Evolutionary conservation across 225 moss, liverwort and hornwort genomes (phyloP).

Genomic region (Pseudoscleropodium purum): DNA sequence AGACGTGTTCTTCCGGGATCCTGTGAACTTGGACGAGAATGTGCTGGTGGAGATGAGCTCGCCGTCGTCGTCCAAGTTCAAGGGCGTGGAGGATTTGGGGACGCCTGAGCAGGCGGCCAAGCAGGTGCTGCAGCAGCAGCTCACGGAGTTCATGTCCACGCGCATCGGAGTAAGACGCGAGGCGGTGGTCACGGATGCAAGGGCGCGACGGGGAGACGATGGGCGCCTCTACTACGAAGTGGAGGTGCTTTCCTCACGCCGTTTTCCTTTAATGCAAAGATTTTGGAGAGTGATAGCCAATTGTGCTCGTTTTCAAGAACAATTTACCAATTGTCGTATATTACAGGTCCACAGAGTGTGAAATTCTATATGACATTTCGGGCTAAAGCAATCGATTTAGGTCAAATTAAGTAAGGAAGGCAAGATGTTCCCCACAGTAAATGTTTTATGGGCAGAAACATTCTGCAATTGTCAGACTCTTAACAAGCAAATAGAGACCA

Average conservation of each 20-base stretch:
- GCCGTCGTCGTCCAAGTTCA: slow-evolving; percentile 83
- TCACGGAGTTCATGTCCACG: slow-evolving; percentile 97
- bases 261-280: neutral
- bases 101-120: slow-evolving; percentile 73
- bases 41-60: slow-evolving; percentile 90
- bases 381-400: neutral
- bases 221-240: slow-evolving; percentile 93
- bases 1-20: slow-evolving; percentile 87
- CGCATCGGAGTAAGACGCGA: slow-evolving; percentile 85
- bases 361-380: neutral
- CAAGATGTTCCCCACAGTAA: neutral
- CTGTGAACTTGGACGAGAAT: slow-evolving; percentile 90
- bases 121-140: slow-evolving; percentile 79
- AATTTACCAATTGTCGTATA: neutral
- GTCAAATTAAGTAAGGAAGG: neutral
- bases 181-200: slow-evolving; percentile 62
- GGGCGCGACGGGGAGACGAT: slow-evolving; percentile 64
- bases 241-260: slow-evolving; percentile 41
- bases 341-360: neutral
- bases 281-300: neutral
- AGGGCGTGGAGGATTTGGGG: slow-evolving; percentile 80
- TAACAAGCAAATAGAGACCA: neutral
- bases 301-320: neutral
- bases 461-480: neutral
- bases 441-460: neutral